Conservation (phyloP, 1,139 yeast species). For the Kodamaea suecica region DNA sequence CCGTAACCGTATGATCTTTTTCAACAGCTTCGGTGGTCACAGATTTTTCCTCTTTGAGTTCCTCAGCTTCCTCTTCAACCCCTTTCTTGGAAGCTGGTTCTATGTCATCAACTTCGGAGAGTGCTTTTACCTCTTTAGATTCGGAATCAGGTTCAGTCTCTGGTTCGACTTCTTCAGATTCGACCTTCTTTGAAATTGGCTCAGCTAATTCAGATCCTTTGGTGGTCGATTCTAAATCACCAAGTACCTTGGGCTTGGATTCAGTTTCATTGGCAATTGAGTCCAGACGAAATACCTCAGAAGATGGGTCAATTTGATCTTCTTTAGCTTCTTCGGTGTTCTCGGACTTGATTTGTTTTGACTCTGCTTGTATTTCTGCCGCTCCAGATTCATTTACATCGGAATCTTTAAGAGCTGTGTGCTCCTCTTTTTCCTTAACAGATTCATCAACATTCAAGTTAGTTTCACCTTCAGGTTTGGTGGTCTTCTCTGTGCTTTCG, state of each 20-base stretch:
- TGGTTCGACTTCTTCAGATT: no score
- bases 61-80: background rate
- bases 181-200: background rate
- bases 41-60: conserved; percentile 3
- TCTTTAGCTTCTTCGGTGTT: no score
- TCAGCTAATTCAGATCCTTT: background rate
- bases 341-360: no score
- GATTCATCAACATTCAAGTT: conserved; percentile 2
- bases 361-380: no score
- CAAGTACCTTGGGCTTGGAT: background rate
- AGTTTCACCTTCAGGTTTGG: background rate
- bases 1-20: conserved; percentile 1
- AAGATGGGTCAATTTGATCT: no score
- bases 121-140: background rate
- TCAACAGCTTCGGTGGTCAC: conserved; percentile 1
- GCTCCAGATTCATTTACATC: background rate
- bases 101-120: conserved; percentile 1
- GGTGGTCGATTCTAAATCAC: background rate
- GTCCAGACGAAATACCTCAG: no score
- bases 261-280: background rate
- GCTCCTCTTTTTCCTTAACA: background rate
- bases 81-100: background rate
- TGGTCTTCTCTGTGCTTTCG: background rate
- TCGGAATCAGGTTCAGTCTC: conserved; percentile 2
- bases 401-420: background rate